phyloP scores from a whole-genome alignment of 2,329 filamentous ascomycete genomes.

The Aspergillus puulaauensis region DNA sequence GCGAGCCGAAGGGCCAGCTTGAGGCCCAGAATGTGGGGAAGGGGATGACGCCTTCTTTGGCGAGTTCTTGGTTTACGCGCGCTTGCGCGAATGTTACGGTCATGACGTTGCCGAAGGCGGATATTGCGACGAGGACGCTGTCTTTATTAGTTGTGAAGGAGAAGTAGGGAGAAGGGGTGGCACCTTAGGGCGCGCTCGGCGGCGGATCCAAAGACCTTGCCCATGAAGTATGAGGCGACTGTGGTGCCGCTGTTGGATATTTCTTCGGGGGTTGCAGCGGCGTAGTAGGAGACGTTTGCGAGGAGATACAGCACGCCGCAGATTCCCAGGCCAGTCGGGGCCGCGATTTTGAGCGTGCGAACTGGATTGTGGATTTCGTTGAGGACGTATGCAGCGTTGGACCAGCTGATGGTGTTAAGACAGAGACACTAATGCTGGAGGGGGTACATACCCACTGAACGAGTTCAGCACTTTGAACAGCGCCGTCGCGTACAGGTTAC shows the following conservation, averaged over 20 bases:
- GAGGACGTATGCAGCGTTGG: conserved; percentile 38
- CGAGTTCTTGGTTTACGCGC: conserved; percentile 24
- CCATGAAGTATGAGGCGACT: conserved; percentile 3
- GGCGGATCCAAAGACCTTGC: conserved; percentile 1
- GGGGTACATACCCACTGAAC: background rate
- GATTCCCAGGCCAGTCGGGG: conserved; percentile 51
- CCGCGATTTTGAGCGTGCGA: conserved; percentile 54
- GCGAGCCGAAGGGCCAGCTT: conserved; percentile 23
- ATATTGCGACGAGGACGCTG: conserved; percentile 20
- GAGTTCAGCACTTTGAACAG: conserved; percentile 2
- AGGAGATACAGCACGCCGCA: conserved; percentile 54
- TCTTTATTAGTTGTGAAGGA: too few species aligned
- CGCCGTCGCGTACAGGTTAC: conserved; percentile 2
- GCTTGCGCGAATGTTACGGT: conserved; percentile 18
- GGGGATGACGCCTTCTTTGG: conserved; percentile 24
- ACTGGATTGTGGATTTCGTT: conserved; percentile 55
- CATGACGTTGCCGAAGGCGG: conserved; percentile 24
- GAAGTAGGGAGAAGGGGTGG: too few species aligned
- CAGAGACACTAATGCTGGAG: background rate
- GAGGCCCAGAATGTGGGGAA: conserved; percentile 24
- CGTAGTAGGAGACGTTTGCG: conserved; percentile 52
- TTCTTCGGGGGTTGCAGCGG: background rate
- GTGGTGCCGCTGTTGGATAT: conserved; percentile 1
- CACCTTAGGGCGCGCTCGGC: background rate
- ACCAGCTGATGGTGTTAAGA: background rate